Base-by-base conservation (phyloP, 768 basidiomycete species). In the Lactifluus echinatus region DNA sequence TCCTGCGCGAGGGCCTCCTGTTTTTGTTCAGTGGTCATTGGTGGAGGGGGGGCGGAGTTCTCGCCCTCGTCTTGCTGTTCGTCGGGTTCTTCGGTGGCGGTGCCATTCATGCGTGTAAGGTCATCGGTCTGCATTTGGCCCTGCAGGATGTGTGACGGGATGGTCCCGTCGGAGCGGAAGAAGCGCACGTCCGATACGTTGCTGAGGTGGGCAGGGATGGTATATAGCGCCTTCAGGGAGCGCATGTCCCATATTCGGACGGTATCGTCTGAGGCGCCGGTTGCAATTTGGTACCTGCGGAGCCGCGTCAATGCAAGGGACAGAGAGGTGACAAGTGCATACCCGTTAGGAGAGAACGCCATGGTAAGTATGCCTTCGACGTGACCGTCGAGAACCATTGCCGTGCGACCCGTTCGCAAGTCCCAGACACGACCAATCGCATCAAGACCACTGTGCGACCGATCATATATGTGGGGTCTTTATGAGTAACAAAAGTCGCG, bases 241-340 rank as follows among this genome's bases (percentile, higher is more conserved):
- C 96, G 86, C 75, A 98, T 84, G 73, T 99, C 96, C 96, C 96
- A 99, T 76, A 98, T 91, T 47, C 94, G 87, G 66, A 99, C 88
- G 0, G 96, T 96, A 68, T 98, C 96, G 71, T 99, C 96, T 44
- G 90, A 93, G 4, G 93, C 86, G 36, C 95, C 96, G 0, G 96
- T 96, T 29, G 94, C 96, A 48, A 99, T 85, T 78, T 98, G 95
- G 67, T 96, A 94, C 60, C 94, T 97, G 66, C 42, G 57, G 46
- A 48, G 47, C 44, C 44, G 63, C 48, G 44, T 63, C 48, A 45
- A 55, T 44, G 28, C 47, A 31, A 46, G 24, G 11, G 34, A 54
- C 34, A 40, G 47, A 57, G 37, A 14, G n/a, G 29, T 52, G n/a
- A 52, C 24, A 31, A 29, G 37, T 44, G 46, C 87, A 60, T 68